Evolutionary conservation across 345 rosid genomes (phyloP).

Genomic region (Salix udensis): DNA sequence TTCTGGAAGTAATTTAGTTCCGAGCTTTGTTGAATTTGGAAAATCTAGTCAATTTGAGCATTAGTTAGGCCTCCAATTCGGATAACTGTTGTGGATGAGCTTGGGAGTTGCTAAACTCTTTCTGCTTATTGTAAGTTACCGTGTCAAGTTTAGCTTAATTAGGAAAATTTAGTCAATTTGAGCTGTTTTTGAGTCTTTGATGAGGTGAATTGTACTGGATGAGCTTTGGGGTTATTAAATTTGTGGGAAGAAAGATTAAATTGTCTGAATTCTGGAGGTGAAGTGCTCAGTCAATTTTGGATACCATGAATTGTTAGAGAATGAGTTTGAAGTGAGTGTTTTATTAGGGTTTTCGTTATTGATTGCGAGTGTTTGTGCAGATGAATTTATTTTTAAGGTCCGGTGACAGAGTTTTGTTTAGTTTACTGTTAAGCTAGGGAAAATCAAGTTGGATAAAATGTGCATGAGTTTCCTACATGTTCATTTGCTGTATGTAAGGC

Average conservation of each 20-base stretch:
- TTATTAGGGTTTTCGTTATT: background rate
- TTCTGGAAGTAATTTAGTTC: background rate
- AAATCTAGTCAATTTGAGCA: background rate
- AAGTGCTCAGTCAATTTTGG: background rate
- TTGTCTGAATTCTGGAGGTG: background rate
- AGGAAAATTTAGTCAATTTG: slow-evolving; percentile 5
- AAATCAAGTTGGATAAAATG: background rate
- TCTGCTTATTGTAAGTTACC: slow-evolving; percentile 2
- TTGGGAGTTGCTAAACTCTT: background rate
- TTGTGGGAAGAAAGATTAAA: background rate
- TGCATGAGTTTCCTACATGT: background rate
- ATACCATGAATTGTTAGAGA: background rate
- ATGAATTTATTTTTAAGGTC: background rate
- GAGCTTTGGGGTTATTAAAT: background rate
- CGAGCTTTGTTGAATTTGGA: background rate
- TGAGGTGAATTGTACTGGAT: background rate
- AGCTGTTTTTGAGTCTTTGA: slow-evolving; percentile 3
- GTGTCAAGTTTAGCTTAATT: background rate
- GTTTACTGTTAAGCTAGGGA: background rate
- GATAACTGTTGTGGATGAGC: background rate
- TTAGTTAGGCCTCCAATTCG: background rate
- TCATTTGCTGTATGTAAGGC: background rate
- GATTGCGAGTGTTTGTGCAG: background rate
- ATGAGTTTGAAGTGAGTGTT: background rate
- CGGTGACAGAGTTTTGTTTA: background rate